A percentile compares a stretch with the other conserved stretches of the same genome.
Conservation (phyloP, 2,329 filamentous ascomycete species). For the Xylariomycetidae sp. region DNA sequence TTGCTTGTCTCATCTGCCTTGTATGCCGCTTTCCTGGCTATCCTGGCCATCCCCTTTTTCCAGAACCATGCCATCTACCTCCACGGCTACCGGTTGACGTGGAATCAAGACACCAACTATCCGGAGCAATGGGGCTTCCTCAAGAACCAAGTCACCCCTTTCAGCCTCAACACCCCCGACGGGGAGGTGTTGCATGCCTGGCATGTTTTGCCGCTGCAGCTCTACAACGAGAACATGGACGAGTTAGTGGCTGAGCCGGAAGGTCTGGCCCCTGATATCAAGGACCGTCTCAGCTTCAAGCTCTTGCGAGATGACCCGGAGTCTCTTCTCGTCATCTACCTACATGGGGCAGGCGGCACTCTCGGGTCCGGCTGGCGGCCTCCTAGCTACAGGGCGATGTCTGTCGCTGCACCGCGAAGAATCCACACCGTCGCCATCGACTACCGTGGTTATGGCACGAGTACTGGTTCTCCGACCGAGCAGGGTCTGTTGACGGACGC, state of each 20-base stretch:
- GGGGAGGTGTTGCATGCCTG: constrained; percentile 64
- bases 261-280: constrained; percentile 30
- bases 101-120: constrained; percentile 54
- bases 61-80: constrained; percentile 54
- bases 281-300: constrained; percentile 30
- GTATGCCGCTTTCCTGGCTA: constrained; percentile 15
- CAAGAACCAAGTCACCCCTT: constrained; percentile 66
- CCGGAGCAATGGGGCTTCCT: constrained; percentile 67
- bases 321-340: constrained; percentile 38
- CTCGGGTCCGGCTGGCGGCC: constrained; percentile 49
- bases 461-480: constrained; percentile 49
- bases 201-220: constrained; percentile 66
- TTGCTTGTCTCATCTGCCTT: too few relatives aligned
- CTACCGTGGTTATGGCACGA: constrained; percentile 54
- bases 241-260: constrained; percentile 33
- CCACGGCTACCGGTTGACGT: constrained; percentile 46
- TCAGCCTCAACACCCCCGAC: constrained; percentile 59
- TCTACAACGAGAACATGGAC: constrained; percentile 57
- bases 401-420: constrained; percentile 40
- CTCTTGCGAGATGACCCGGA: constrained; percentile 39
- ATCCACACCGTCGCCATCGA: constrained; percentile 55
- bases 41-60: constrained; percentile 32
- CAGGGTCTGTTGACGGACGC: constrained; percentile 48
- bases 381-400: constrained; percentile 50
- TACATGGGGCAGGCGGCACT: constrained; percentile 53